Evolutionary conservation across 228 moss, liverwort and hornwort genomes (phyloP).

Genomic region (Sphagnum magellanicum): DNA sequence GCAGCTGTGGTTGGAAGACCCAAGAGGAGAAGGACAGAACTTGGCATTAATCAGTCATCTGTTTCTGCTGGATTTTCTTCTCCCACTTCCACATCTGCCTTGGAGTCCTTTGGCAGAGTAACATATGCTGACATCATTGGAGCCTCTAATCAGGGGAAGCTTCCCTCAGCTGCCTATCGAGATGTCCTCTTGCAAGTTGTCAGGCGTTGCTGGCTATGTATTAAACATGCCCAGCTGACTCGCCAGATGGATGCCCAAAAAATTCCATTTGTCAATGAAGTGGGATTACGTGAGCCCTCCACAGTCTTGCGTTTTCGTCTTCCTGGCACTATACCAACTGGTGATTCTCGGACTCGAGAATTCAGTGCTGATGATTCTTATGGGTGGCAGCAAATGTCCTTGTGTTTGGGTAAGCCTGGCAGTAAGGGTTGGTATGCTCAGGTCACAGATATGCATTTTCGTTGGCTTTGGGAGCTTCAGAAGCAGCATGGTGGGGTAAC

Average conservation of each 20-base stretch:
- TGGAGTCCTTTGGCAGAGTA: slow-evolving; percentile 51
- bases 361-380: slow-evolving; percentile 43
- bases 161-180: slow-evolving; percentile 79
- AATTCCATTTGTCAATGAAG: slow-evolving; percentile 83
- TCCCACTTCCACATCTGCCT: slow-evolving; percentile 20
- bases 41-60: slow-evolving; percentile 42
- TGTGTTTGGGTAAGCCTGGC: slow-evolving; percentile 80
- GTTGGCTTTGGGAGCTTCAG: slow-evolving; percentile 77
- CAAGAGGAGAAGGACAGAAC: slow-evolving; percentile 63
- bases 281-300: slow-evolving; percentile 70
- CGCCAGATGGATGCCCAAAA: slow-evolving; percentile 78
- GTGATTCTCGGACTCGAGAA: slow-evolving; percentile 48
- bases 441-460: slow-evolving; percentile 73
- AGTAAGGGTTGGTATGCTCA: slow-evolving; percentile 86
- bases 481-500: slow-evolving; percentile 39
- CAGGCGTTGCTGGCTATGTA: slow-evolving; percentile 88
- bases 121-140: slow-evolving; percentile 59
- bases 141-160: slow-evolving; percentile 86
- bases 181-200: slow-evolving; percentile 88
- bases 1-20: slow-evolving; percentile 24
- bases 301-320: slow-evolving; percentile 75
- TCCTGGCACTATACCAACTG: slow-evolving; percentile 54
- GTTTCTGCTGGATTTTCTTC: slow-evolving; percentile 31
- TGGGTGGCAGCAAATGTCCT: slow-evolving; percentile 91
- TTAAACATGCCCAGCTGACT: slow-evolving; percentile 80